phyloP scores from a whole-genome alignment of 164 flowering plant genomes.

The Liquidambar formosana region DNA sequence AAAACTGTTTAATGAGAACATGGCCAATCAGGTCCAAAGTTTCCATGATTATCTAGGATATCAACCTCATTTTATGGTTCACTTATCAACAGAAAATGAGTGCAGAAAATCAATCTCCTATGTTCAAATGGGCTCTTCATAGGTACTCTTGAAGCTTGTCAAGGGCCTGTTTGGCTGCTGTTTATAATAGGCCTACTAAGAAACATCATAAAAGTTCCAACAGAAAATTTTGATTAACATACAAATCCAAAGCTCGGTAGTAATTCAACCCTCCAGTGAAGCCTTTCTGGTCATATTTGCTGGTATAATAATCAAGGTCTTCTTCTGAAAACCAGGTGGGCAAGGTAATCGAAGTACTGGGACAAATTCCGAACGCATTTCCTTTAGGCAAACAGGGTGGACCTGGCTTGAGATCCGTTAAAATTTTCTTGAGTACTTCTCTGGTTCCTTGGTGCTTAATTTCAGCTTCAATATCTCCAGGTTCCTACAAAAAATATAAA shows the following conservation, averaged over 20 bases:
- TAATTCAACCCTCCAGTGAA: conserved; percentile 62
- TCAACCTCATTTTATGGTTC: too few relatives aligned
- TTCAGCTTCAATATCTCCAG: conserved; percentile 62
- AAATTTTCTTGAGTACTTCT: conserved; percentile 34
- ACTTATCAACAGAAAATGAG: too few relatives aligned
- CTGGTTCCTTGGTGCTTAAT: conserved; percentile 36
- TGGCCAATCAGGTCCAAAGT: too few relatives aligned
- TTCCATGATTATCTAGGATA: too few relatives aligned
- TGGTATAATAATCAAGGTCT: conserved; percentile 41
- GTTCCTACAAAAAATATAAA: conserved; percentile 33
- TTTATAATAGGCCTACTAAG: too few relatives aligned
- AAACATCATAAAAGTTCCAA: too few relatives aligned
- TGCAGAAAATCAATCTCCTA: too few relatives aligned
- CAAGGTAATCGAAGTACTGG: conserved; percentile 14
- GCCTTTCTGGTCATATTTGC: conserved; percentile 39
- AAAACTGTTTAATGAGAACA: too few relatives aligned
- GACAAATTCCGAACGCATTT: conserved; percentile 29
- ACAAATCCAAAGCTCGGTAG: conserved; percentile 50
- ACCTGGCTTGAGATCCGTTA: conserved; percentile 40
- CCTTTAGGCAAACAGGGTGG: conserved; percentile 45
- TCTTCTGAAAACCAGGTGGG: conserved; percentile 65
- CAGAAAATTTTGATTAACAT: conserved; percentile 1
- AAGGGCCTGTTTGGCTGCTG: too few relatives aligned
- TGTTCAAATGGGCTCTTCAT: too few relatives aligned
- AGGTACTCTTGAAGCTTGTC: too few relatives aligned